Conservation (phyloP, 208 protist genomes). For the Crithidia acanthocephali region DNA sequence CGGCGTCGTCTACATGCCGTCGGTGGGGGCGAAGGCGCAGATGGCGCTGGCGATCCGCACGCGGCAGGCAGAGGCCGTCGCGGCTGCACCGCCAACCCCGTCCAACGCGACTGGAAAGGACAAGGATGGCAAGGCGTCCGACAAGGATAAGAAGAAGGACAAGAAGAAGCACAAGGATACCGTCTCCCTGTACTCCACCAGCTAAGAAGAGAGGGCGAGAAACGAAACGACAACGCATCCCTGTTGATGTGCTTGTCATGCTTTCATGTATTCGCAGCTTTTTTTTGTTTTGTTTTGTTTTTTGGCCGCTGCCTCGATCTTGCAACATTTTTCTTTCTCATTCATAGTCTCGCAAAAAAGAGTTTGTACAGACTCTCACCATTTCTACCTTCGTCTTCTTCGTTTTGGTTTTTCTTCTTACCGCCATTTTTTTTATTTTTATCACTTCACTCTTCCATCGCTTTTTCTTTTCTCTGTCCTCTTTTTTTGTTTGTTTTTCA, state of each 20-base stretch:
- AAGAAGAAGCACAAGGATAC: conserved; percentile 15
- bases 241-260: neutral
- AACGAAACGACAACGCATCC: too few relatives aligned
- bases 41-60: conserved; percentile 21
- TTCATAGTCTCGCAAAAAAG: neutral
- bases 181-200: conserved; percentile 2
- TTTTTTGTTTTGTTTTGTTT: neutral
- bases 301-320: neutral
- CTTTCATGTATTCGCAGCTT: neutral
- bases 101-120: neutral
- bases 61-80: conserved; percentile 14
- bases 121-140: conserved; percentile 27
- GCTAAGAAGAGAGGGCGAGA: neutral
- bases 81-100: neutral
- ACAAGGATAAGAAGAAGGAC: conserved; percentile 26
- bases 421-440: too few relatives aligned
- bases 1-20: conserved; percentile 40
- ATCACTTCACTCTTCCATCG: too few relatives aligned
- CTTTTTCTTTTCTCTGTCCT: too few relatives aligned
- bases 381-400: neutral
- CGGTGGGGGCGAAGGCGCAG: conserved; percentile 28
- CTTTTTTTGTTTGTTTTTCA: neutral
- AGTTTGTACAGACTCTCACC: too few relatives aligned
- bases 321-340: neutral
- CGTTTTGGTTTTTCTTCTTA: neutral